A percentile compares a stretch with the other conserved stretches of the same genome.
Evolutionary conservation across 495 filamentous ascomycete species (phyloP).

Genomic region (Elasticomyces elasticus): DNA sequence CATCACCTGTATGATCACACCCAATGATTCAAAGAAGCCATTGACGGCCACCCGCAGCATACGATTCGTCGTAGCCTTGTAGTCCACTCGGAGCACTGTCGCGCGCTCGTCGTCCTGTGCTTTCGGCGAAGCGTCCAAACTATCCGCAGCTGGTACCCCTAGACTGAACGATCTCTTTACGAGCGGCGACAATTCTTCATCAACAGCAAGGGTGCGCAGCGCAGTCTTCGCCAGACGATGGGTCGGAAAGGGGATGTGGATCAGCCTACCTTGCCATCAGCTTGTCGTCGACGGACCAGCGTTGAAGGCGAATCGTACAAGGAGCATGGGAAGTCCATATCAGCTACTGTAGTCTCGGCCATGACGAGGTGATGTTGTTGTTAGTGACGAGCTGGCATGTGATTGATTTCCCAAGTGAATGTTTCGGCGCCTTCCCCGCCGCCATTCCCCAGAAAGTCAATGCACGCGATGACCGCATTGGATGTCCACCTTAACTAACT

Average conservation of each 20-base stretch:
- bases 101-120: slow-evolving; percentile 32
- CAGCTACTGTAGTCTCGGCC: slow-evolving; percentile 37
- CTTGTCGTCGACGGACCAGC: neutral
- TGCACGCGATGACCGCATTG: slow-evolving; percentile 6
- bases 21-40: slow-evolving; percentile 89
- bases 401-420: neutral
- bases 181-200: slow-evolving; percentile 75
- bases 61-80: slow-evolving; percentile 82
- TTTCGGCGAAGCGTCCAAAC: neutral
- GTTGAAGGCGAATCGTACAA: slow-evolving; percentile 9
- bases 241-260: slow-evolving; percentile 76
- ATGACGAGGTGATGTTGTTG: slow-evolving; percentile 38
- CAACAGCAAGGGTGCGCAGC: slow-evolving; percentile 66
- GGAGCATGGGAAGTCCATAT: slow-evolving; percentile 17
- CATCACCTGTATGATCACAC: slow-evolving; percentile 75
- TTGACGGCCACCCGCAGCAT: slow-evolving; percentile 97
- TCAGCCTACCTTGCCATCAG: slow-evolving; percentile 43
- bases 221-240: slow-evolving; percentile 69
- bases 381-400: neutral
- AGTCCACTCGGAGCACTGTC: slow-evolving; percentile 61
- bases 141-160: slow-evolving; percentile 5
- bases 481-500: neutral
- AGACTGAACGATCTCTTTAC: slow-evolving; percentile 65
- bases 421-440: neutral
- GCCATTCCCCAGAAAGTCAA: neutral